Evolutionary conservation across 805 yeast genomes (phyloP).

Genomic region (Cyberlindnera euphorbiae): DNA sequence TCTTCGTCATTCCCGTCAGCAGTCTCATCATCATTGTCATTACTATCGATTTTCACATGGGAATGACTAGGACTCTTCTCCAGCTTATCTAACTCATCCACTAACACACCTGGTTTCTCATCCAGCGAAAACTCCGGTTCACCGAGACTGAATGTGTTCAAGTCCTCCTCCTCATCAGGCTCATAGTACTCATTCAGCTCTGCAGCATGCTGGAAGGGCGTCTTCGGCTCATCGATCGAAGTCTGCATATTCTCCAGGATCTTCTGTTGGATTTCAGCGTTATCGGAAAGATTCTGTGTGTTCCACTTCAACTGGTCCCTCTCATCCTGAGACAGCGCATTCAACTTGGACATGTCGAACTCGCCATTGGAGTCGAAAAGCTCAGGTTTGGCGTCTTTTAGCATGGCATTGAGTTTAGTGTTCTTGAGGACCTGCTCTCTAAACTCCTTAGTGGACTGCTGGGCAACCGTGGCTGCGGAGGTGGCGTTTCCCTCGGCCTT

Average conservation of each 20-base stretch:
- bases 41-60: slow-evolving; percentile 30
- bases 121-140: slow-evolving; percentile 39
- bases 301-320: slow-evolving; percentile 71
- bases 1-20: slow-evolving; percentile 19
- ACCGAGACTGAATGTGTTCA: slow-evolving; percentile 53
- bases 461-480: slow-evolving; percentile 4
- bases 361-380: slow-evolving; percentile 24
- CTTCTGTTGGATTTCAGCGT: slow-evolving; percentile 66
- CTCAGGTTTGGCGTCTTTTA: slow-evolving; percentile 27
- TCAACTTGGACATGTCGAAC: slow-evolving; percentile 11
- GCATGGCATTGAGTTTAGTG: slow-evolving; percentile 68
- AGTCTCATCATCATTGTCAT: slow-evolving; percentile 25
- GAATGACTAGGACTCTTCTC: slow-evolving; percentile 9
- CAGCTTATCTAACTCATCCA: slow-evolving; percentile 24
- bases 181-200: slow-evolving; percentile 70
- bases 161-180: slow-evolving; percentile 50
- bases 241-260: slow-evolving; percentile 37
- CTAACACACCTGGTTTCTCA: slow-evolving; percentile 16
- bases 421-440: slow-evolving; percentile 75
- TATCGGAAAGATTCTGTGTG: slow-evolving; percentile 63
- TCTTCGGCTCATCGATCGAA: slow-evolving; percentile 89
- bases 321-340: slow-evolving; percentile 8
- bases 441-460: slow-evolving; percentile 36
- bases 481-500: slow-evolving; percentile 32
- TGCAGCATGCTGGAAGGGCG: slow-evolving; percentile 90